Percentiles rank a stretch among this genome's conserved stretches.
phyloP scores from a whole-genome alignment of 2,329 filamentous ascomycete species.

The Colletotrichum trifolii region DNA sequence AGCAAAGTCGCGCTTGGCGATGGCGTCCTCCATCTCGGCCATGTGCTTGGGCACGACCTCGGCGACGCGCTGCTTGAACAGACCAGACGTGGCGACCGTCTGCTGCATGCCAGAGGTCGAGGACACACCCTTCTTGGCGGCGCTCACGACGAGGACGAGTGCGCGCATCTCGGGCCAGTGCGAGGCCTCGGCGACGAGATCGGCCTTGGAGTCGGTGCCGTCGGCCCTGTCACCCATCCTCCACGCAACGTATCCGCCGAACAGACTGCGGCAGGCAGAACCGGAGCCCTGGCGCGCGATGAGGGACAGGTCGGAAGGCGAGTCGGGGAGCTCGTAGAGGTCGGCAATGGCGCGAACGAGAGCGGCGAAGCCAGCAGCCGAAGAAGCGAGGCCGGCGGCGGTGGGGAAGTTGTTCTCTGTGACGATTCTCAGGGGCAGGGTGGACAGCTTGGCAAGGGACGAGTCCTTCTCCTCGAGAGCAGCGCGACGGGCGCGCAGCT shows the following conservation, averaged over 20 bases:
- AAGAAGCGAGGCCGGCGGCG: slow-evolving; percentile 86
- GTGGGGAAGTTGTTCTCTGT: slow-evolving; percentile 99
- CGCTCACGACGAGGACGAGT: slow-evolving; percentile 88
- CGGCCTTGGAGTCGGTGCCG: slow-evolving; percentile 87
- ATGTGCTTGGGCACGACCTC: slow-evolving; percentile 86
- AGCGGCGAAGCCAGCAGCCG: slow-evolving; percentile 76
- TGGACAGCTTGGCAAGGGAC: slow-evolving; percentile 83
- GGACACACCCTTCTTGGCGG: slow-evolving; percentile 94
- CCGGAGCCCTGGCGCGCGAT: slow-evolving; percentile 95
- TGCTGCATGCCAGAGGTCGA: slow-evolving; percentile 97
- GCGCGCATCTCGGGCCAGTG: slow-evolving; percentile 98
- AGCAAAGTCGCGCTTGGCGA: slow-evolving; percentile 82
- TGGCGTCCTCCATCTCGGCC: slow-evolving; percentile 85
- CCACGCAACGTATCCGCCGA: slow-evolving; percentile 98
- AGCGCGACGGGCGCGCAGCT: slow-evolving; percentile 81
- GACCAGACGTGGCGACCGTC: slow-evolving; percentile 89
- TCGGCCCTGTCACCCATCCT: slow-evolving; percentile 80
- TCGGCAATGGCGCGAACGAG: slow-evolving; percentile 88
- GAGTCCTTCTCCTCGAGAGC: slow-evolving; percentile 78
- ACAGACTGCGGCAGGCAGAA: slow-evolving; percentile 91
- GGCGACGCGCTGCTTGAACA: slow-evolving; percentile 82
- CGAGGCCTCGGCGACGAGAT: slow-evolving; percentile 85
- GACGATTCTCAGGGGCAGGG: slow-evolving; percentile 83
- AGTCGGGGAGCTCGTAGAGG: slow-evolving; percentile 86
- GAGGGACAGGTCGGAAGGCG: slow-evolving; percentile 83